Conservation (phyloP, 257 asterid species). For the Solanum etuberosum region DNA sequence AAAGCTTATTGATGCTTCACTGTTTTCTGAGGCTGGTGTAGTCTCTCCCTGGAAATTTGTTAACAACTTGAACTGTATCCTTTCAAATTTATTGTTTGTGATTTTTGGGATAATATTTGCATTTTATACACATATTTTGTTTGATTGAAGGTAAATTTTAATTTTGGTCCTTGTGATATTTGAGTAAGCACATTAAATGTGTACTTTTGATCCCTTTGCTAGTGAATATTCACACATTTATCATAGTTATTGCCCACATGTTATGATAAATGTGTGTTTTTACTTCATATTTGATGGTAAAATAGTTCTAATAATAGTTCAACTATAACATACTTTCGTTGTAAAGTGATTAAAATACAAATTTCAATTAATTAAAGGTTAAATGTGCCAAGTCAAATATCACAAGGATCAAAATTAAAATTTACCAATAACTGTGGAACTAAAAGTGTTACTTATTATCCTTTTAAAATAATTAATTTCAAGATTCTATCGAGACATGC, state of each 20-base stretch:
- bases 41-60: conserved; percentile 44
- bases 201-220: background rate
- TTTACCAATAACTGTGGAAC: background rate
- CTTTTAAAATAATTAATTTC: background rate
- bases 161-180: background rate
- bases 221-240: background rate
- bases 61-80: conserved; percentile 79
- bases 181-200: background rate
- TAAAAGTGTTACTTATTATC: background rate
- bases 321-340: background rate
- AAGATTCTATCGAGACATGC: background rate
- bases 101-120: background rate
- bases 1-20: conserved; percentile 30
- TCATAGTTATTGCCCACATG: background rate
- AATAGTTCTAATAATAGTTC: background rate
- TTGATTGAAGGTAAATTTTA: background rate
- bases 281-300: background rate
- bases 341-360: background rate
- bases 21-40: conserved; percentile 15
- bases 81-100: background rate
- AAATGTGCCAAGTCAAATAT: background rate
- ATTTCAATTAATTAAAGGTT: background rate
- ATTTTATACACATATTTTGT: background rate
- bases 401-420: background rate
- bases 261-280: background rate